Evolutionary conservation across 116 monocot species (phyloP), one percentile per base, ranked within the genome.

Genomic region (Posidonia oceanica): DNA sequence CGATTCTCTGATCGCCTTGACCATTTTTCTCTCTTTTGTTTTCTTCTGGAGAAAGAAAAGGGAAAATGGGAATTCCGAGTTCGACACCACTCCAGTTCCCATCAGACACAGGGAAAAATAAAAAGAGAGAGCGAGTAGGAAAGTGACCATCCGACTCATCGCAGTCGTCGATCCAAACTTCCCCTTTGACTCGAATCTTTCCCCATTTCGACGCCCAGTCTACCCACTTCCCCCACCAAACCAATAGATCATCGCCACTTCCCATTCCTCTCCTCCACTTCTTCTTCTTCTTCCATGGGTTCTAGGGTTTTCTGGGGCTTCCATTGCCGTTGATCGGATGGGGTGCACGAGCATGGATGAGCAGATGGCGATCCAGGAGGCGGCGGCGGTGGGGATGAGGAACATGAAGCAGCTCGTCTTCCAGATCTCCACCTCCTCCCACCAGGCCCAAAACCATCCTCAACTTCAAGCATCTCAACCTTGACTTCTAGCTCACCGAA

Each of bases 281-380:
- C 10, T 18, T 15, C 4, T 18, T 37, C 6, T 15, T 29, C 72
- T 63, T 54, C 52, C 63, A 29, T 13, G 14, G 48, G 8, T 48
- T 48, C 12, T 10, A 48, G 48, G 7, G 12, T 7, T 7, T 10
- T 48, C 7, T 48, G 22, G 12, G 55, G 55, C 16, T 56, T 15
- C 5, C 16, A 5, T 58, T 1, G 80, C 84, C 75, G 81, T 83
- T 39, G 77, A 83, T 81, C 64, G 83, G 77, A 73, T 86, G 69
- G 74, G 79, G 29, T 78, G 60, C 71, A 14, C 77, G 29, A 77
- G 75, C 62, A 79, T 81, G 69, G 75, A 85, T 44, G 89, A 89
- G 22, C 83, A 77, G 81, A 75, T 77, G 16, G 79, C 86, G 20
- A 83, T 89, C 56, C 84, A 81, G 74, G 93, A 89, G 66, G 94